Percentiles rank a stretch among this genome's conserved stretches.
These are phyloP conservation scores for Penicillium lividum DNA, from an alignment of 495 filamentous ascomycete species.

Conservation along the genomic window DNA sequence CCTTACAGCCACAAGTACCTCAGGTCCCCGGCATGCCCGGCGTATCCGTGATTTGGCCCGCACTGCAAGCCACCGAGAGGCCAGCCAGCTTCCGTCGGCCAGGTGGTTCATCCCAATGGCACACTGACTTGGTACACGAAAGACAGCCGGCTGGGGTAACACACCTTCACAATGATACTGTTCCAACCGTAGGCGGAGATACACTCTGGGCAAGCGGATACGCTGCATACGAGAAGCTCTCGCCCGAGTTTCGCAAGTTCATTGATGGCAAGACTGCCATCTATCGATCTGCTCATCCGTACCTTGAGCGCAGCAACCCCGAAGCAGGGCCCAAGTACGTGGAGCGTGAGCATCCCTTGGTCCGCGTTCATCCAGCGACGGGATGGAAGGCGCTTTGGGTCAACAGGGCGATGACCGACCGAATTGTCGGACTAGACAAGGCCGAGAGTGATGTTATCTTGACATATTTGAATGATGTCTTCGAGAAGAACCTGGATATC, in stretches of 20 bases:
- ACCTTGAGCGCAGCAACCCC: conserved; percentile 64
- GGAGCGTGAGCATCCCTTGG: conserved; percentile 66
- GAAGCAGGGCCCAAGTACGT: conserved; percentile 61
- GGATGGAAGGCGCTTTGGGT: conserved; percentile 73
- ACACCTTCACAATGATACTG: conserved; percentile 65
- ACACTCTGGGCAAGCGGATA: conserved; percentile 74
- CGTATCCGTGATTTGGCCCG: conserved; percentile 69
- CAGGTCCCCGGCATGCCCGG: conserved; percentile 68
- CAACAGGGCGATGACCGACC: conserved; percentile 63
- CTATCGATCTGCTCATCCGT: conserved; percentile 65
- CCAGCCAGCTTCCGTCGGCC: conserved; percentile 61
- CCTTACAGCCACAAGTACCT: conserved; percentile 61
- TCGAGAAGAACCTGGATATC: conserved; percentile 66
- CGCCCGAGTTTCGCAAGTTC: conserved; percentile 66
- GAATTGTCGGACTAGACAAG: conserved; percentile 65
- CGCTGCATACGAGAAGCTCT: conserved; percentile 70
- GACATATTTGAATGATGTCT: conserved; percentile 65
- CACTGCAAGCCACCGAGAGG: conserved; percentile 56
- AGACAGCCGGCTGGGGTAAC: conserved; percentile 70
- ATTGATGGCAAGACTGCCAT: conserved; percentile 69
- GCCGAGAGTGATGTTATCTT: conserved; percentile 68
- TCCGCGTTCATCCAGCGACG: conserved; percentile 69
- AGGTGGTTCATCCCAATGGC: conserved; percentile 66
- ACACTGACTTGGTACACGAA: conserved; percentile 71
- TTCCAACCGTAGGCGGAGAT: conserved; percentile 66